Percentiles rank a stretch among this genome's conserved stretches.
These are phyloP conservation scores for Lentinula detonsa DNA, from an alignment of 768 basidiomycete genomes.

Conservation along the genomic window DNA sequence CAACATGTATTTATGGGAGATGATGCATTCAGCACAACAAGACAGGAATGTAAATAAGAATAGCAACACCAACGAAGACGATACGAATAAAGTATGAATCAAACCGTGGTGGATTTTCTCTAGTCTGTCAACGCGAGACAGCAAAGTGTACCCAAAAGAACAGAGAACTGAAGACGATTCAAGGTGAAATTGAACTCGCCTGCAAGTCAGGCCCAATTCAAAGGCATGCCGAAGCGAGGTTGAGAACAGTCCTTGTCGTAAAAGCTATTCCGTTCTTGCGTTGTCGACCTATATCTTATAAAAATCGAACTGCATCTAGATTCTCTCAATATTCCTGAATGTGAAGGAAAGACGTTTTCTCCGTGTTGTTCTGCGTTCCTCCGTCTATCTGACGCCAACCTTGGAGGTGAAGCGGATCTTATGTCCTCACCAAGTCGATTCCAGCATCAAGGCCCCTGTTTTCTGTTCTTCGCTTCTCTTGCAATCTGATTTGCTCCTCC, in stretches of 20 bases:
- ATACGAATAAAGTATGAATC: no score
- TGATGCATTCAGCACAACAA: no score
- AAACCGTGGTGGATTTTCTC: no score
- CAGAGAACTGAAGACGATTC: background rate
- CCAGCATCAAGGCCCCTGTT: slow-evolving; percentile 23
- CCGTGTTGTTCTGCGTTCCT: background rate
- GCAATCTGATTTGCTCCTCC: slow-evolving; percentile 54
- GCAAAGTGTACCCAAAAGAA: background rate
- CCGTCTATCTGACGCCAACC: background rate
- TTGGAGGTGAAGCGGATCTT: background rate
- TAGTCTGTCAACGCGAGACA: background rate
- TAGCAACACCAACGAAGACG: no score
- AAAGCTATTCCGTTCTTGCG: background rate
- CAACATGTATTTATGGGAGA: no score
- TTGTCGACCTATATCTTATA: background rate
- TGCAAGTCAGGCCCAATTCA: background rate
- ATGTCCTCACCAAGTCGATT: slow-evolving; percentile 40
- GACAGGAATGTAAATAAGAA: no score
- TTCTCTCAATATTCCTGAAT: background rate
- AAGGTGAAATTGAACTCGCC: background rate
- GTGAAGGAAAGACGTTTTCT: background rate
- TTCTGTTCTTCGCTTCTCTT: slow-evolving; percentile 4
- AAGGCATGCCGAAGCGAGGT: background rate
- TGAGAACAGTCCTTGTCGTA: background rate
- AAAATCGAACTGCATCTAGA: background rate